These are phyloP conservation scores for Paxillus involutus DNA, from an alignment of 768 basidiomycete genomes.

Conservation along the genomic window DNA sequence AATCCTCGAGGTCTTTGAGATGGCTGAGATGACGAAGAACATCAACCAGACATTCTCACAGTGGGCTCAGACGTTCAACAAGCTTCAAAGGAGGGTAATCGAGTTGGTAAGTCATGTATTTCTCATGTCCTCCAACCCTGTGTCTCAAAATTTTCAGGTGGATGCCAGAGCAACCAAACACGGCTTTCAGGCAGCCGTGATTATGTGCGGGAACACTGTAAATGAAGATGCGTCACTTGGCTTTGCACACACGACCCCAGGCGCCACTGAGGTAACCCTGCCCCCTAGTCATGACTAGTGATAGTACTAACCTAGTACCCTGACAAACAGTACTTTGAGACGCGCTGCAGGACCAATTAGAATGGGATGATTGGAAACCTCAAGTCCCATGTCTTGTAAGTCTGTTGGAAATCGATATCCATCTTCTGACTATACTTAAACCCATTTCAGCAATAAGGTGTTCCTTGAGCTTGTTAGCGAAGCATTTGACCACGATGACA, in stretches of 20 bases:
- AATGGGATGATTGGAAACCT: conserved; percentile 3
- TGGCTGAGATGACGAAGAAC: neutral
- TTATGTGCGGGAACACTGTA: conserved; percentile 4
- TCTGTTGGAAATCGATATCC: neutral
- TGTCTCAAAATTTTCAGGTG: neutral
- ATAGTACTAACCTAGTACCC: no score
- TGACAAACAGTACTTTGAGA: conserved; percentile 2
- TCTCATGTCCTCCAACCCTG: neutral
- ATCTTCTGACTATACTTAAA: no score
- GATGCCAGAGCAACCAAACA: neutral
- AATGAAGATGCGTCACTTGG: conserved; percentile 4
- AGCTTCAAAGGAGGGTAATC: neutral
- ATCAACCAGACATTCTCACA: neutral
- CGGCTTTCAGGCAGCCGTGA: neutral
- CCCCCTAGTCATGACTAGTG: no score
- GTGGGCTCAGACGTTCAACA: neutral
- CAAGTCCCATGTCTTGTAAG: conserved; percentile 8
- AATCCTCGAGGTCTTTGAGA: neutral
- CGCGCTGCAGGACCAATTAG: neutral
- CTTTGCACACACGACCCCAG: neutral
- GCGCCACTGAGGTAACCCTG: neutral
- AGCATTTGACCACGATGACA: neutral
- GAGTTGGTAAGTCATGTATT: neutral
- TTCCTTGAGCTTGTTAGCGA: neutral
- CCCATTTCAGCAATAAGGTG: neutral